Evolutionary conservation across 495 filamentous ascomycete genomes (phyloP), one percentile per base, ranked within the genome.

Genomic region (Cercophora samala): DNA sequence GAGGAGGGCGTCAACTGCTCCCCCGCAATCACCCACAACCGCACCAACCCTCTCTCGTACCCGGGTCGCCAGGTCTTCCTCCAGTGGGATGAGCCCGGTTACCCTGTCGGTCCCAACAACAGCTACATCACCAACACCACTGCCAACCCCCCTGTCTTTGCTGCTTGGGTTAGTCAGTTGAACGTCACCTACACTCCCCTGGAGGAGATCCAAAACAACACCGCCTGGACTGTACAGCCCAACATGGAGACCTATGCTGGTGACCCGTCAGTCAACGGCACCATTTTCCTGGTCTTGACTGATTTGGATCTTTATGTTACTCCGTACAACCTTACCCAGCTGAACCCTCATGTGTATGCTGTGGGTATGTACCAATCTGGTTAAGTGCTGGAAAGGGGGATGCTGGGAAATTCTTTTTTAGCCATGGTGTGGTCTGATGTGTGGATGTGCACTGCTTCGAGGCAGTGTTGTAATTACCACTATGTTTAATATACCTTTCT

Each of bases 101-200:
- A 84, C 66, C 65, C 77, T 3, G 86, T 93, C 13, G 93, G 93
- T 1, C 93, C 92, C 1, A 93, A 97, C 73, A 90, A 90, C 73
- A 88, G 83, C 70, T 96, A 96, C 72, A 70, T 92, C 21, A 96
- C 93, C 0, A 78, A 83, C 5, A 82, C 80, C 0, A 75, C 67
- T 0, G 91, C 89, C 4, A 84, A 85, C 1, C 67, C 72, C 3
- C 89, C 91, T 0, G 74, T 75, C 53, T 97, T 83, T 52, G 93
- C 93, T 1, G 85, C 84, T 0, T 97, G 91, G 92, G 85, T 90
- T 9, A 82, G 79, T n/a, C 93, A 96, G 84, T 79, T 96, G 37
- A 96, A 97, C 69, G 81, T 92, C 24, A 96, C 93, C 0, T 96
- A 96, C 75, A 87, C 91, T 2, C 81, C 88, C 0, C 76, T 96